These are phyloP conservation scores for Naganishia cerealis DNA, from an alignment of 1,284 basidiomycete genomes.

Conservation along the genomic window DNA sequence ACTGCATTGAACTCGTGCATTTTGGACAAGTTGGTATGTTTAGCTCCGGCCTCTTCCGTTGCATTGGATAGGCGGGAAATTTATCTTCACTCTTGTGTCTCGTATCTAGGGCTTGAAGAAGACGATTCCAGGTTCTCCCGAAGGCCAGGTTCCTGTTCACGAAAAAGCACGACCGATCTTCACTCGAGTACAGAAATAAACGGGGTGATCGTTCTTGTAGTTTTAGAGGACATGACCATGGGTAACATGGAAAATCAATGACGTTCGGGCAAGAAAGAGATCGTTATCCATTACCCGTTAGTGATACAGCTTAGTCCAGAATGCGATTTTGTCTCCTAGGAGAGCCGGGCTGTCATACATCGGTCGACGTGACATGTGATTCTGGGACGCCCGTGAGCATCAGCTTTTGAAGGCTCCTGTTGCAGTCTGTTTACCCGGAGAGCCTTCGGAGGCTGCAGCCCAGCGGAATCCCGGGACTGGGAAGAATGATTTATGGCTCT, in stretches of 20 bases:
- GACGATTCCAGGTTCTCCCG: conserved; percentile 86
- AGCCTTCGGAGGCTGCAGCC: too few species aligned
- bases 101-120: conserved; percentile 76
- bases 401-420: not conserved
- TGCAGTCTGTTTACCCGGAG: not conserved
- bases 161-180: conserved; percentile 83
- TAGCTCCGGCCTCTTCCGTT: conserved; percentile 34
- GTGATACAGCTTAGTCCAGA: not conserved
- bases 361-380: not conserved
- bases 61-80: not conserved
- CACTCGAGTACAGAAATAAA: conserved; percentile 71
- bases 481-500: too few species aligned
- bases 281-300: not conserved
- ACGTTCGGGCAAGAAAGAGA: not conserved
- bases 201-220: conserved; percentile 15
- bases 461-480: too few species aligned
- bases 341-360: not conserved
- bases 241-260: conserved; percentile 9
- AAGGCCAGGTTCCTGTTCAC: conserved; percentile 81
- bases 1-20: conserved; percentile 89
- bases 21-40: conserved; percentile 85
- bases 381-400: not conserved
- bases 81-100: not conserved
- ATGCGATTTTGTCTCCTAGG: not conserved
- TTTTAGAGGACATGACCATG: conserved; percentile 21